Base-by-base conservation (phyloP, 768 basidiomycete species). In the Leccinum aurantiacum region DNA sequence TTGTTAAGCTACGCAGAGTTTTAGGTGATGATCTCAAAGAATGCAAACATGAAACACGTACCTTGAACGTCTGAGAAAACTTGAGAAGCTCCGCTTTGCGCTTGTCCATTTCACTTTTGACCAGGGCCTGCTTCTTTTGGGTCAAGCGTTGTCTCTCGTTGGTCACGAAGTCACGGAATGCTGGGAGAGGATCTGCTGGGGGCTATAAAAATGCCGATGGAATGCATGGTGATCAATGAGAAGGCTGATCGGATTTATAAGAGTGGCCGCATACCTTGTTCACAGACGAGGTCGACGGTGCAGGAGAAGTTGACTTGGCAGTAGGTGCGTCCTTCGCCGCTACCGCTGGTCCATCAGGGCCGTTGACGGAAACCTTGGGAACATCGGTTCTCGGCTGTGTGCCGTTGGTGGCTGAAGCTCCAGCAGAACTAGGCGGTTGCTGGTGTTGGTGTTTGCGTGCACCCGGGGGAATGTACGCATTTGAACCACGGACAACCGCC, bases 11-110 rank as follows among this genome's bases (percentile, higher is more conserved):
- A 65, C 13, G 49, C 46, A 22, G 47, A 63, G 4, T 53, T 13
- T 53, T 22, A 14, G 8, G 19, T 22, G 48, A 62, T 50, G 2
- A 59, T 24, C 22, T 48, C 38, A 27, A 6, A 19, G 19, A 53
- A 35, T 56, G 17, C 24, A 47, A 2, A 24, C 17, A 5, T 29
- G n/a, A 50, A 60, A 54, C 19, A 66, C 81, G 50, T 50, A 95
- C 95, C 85, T 97, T 96, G 87, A 99, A 99, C 65, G 76, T 89
- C 74, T 91, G 83, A 64, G 93, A 93, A 76, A 98, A 99, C 75
- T 91, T 91, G 72, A 95, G 83, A 38, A 98, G 79, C 47, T 98
- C 96, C 10, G 93, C 90, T 79, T 97, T 86, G 62, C 91, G 87
- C 71, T 91, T 92, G 74, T 98, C 94, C 86, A 95, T 91, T 72